A percentile compares a stretch with the other conserved stretches of the same genome.
Evolutionary conservation across 345 rosid species (phyloP).

Genomic region (Dovyalis caffra): DNA sequence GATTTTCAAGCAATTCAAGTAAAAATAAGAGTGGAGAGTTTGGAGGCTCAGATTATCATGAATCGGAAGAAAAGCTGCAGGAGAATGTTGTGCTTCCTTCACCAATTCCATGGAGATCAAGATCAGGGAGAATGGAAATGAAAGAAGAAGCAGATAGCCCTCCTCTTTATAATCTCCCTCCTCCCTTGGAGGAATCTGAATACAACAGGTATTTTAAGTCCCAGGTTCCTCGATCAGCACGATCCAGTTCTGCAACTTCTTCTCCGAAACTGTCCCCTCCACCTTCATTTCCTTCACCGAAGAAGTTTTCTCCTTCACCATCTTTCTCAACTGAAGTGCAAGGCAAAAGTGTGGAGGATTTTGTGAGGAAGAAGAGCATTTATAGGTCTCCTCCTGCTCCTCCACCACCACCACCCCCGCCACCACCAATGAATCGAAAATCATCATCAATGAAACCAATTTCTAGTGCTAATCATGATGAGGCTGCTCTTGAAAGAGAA

Average conservation of each 20-base stretch:
- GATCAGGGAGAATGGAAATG: conserved; percentile 69
- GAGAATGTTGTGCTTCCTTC: conserved; percentile 75
- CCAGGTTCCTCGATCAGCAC: conserved; percentile 28
- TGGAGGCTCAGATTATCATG: conserved; percentile 26
- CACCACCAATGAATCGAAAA: conserved; percentile 20
- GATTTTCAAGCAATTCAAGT: conserved; percentile 32
- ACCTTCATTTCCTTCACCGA: conserved; percentile 26
- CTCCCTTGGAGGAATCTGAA: conserved; percentile 38
- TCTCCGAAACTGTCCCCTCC: conserved; percentile 46
- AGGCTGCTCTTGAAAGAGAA: conserved; percentile 21
- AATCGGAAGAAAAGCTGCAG: conserved; percentile 28
- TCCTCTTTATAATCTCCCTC: conserved; percentile 14
- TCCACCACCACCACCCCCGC: conserved; percentile 55
- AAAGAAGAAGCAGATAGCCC: conserved; percentile 36
- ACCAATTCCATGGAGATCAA: conserved; percentile 93
- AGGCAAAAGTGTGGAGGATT: conserved; percentile 48
- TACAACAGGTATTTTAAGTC: conserved; percentile 26
- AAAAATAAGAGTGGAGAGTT: conserved; percentile 19
- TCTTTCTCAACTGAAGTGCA: conserved; percentile 38
- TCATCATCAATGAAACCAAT: conserved; percentile 33
- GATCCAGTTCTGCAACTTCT: conserved; percentile 31
- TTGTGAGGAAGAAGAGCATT: conserved; percentile 42
- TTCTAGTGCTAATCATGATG: conserved; percentile 22
- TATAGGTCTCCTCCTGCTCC: conserved; percentile 54
- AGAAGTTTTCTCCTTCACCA: conserved; percentile 19